Base-by-base conservation (phyloP, 1,139 yeast species). In the Pichia sp. region DNA sequence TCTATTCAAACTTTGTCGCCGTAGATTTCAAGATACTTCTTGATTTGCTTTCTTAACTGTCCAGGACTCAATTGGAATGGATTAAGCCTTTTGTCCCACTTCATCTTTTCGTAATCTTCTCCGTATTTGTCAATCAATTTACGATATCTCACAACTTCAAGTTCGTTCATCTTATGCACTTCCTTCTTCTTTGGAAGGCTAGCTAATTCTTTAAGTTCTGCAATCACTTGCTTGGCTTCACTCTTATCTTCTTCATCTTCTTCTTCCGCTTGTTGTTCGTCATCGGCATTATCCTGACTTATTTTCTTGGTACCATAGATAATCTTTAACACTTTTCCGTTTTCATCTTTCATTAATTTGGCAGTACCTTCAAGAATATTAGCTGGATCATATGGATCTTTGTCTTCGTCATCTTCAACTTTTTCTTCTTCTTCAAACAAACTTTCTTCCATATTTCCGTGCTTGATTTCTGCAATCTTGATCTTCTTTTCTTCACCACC, bases 71-170 rank as follows among this genome's bases (percentile, higher is more conserved):
- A 91, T 68, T 90, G 97, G 67, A 77, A 79, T 3, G 85, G 76
- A 64, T 93, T 93, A 53, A 91, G 73, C 65, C 85, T 86, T 69
- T 77, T 80, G 65, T 93, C 99, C 86, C 96, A 85, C 64, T 82
- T 85, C 98, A 94, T 93, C 59, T 82, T 86, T 44, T 79, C 84
- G 63, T 82, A 90, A 65, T 93, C 85, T 54, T 90, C 95, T 18
- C 97, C 97, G 63, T 93, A 81, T 66, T 88, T 89, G 28, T 77
- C 79, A 51, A 83, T 76, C 44, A 93, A 72, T 21, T 68, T 67
- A 45, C 67, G 68, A 39, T 89, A 67, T 96, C 96, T 89, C 34
- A 77, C 85, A 42, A 67, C 69, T 67, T 93, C 98, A 58, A 96
- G 72, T 39, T 77, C 83, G 47, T 90, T 80, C 57, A 80, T 85